Evolutionary conservation across 2,329 filamentous ascomycete species (phyloP).

Genomic region (Rasamsonia emersonii): DNA sequence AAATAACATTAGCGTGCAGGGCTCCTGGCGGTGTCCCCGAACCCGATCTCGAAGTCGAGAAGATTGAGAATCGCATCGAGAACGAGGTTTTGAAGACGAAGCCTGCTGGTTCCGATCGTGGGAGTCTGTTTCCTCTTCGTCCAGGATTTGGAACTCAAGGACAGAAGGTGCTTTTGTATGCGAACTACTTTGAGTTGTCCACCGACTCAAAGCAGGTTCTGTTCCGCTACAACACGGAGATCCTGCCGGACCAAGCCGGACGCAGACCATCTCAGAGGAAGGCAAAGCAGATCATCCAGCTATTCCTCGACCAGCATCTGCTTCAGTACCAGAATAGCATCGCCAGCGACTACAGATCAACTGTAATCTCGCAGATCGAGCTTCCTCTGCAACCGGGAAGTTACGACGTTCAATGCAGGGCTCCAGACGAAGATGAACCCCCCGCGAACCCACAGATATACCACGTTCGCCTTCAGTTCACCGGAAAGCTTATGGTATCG

Average conservation of each 20-base stretch:
- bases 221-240: conserved; percentile 24
- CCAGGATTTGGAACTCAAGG: conserved; percentile 12
- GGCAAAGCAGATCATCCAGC: conserved; percentile 39
- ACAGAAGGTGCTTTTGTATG: conserved; percentile 7
- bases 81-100: conserved; percentile 1
- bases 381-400: conserved; percentile 14
- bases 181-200: conserved; percentile 17
- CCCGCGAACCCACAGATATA: conserved; percentile 24
- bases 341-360: conserved; percentile 34
- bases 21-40: not conserved
- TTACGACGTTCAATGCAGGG: conserved; percentile 26
- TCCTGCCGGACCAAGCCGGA: conserved; percentile 5
- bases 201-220: conserved; percentile 19
- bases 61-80: conserved; percentile 5
- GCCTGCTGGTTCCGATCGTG: not conserved
- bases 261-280: conserved; percentile 29
- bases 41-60: not conserved
- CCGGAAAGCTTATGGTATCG: conserved; percentile 24
- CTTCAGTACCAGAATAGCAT: conserved; percentile 18
- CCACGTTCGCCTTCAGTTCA: conserved; percentile 25
- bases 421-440: conserved; percentile 27
- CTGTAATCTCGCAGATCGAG: conserved; percentile 25
- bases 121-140: conserved; percentile 16
- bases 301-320: conserved; percentile 35
- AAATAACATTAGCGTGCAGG: not conserved